Conservation (phyloP, 2,329 filamentous ascomycete genomes). For the Cyanodermella asteris region DNA sequence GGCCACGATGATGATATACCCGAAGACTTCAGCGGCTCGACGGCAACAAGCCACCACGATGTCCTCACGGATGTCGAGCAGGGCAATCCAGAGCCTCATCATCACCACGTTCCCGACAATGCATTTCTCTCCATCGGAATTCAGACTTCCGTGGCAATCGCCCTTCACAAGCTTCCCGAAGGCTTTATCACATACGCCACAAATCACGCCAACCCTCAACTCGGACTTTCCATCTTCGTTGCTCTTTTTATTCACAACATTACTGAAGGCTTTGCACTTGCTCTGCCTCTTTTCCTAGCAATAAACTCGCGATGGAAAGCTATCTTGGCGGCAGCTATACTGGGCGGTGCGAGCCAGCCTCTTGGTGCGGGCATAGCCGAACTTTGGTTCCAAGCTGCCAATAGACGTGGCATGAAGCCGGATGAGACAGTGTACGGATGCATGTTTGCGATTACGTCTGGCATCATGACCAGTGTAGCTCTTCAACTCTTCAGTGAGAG, state of each 20-base stretch:
- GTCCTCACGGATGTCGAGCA: too few relatives aligned
- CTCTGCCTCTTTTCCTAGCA: conserved; percentile 78
- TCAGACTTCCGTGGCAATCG: conserved; percentile 86
- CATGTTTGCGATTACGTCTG: conserved; percentile 74
- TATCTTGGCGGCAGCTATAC: conserved; percentile 60
- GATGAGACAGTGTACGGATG: conserved; percentile 31
- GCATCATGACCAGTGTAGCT: conserved; percentile 88
- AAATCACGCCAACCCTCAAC: conserved; percentile 76
- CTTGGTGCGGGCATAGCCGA: conserved; percentile 66
- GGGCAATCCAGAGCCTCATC: conserved; percentile 34
- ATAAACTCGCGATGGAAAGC: conserved; percentile 59
- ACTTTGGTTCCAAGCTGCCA: conserved; percentile 60
- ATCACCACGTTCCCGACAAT: conserved; percentile 89
- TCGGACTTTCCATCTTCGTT: conserved; percentile 84
- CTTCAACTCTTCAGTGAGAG: conserved; percentile 77
- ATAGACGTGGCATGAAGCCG: conserved; percentile 23
- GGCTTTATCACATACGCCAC: conserved; percentile 82
- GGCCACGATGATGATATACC: too few relatives aligned
- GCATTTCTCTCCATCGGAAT: conserved; percentile 88
- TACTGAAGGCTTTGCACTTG: conserved; percentile 87
- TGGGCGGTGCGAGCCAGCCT: conserved; percentile 76
- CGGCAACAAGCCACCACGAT: too few relatives aligned
- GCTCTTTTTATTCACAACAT: conserved; percentile 97
- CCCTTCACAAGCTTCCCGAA: conserved; percentile 84
- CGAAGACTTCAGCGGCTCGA: too few relatives aligned